These are phyloP conservation scores for Globisporangium orthogonon DNA, from an alignment of 352 stramenopile genomes.

Conservation along the genomic window DNA sequence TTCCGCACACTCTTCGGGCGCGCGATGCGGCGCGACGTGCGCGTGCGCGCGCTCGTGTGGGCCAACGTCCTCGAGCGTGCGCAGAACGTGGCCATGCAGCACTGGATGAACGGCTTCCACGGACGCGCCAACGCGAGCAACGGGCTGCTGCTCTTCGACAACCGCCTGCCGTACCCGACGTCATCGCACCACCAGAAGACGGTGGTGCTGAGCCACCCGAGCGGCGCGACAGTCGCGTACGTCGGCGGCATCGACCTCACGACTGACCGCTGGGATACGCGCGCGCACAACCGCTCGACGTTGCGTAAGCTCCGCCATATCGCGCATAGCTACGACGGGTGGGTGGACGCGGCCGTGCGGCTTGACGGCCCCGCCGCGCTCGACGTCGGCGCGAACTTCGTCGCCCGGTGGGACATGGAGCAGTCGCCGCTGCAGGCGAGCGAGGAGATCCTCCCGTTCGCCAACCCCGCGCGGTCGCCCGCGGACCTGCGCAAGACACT, in stretches of 20 bases:
- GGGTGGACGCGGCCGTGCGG: slow-evolving; percentile 39
- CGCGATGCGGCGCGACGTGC: slow-evolving; percentile 24
- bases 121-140: slow-evolving; percentile 19
- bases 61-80: slow-evolving; percentile 46
- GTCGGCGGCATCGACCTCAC: slow-evolving; percentile 47
- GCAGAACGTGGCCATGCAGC: slow-evolving; percentile 46
- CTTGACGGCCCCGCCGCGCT: slow-evolving; percentile 35
- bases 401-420: slow-evolving; percentile 38
- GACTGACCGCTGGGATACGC: slow-evolving; percentile 53
- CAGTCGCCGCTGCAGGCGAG: slow-evolving; percentile 15
- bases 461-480: slow-evolving; percentile 10
- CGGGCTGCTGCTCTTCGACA: slow-evolving; percentile 45
- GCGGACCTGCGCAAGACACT: slow-evolving; percentile 8
- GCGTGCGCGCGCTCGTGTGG: slow-evolving; percentile 55
- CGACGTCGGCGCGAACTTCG: slow-evolving; percentile 53
- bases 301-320: slow-evolving; percentile 27
- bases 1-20: slow-evolving; percentile 28
- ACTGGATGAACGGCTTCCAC: slow-evolving; percentile 33
- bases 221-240: slow-evolving; percentile 21
- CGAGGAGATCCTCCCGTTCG: slow-evolving; percentile 23
- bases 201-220: slow-evolving; percentile 15
- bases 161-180: slow-evolving; percentile 24
- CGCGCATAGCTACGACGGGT: slow-evolving; percentile 37
- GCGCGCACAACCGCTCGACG: slow-evolving; percentile 32
- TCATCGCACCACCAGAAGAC: slow-evolving; percentile 51